Percentiles rank a stretch among this genome's conserved stretches.
Conservation (phyloP, 257 asterid species). For the Primulina tabacum region DNA sequence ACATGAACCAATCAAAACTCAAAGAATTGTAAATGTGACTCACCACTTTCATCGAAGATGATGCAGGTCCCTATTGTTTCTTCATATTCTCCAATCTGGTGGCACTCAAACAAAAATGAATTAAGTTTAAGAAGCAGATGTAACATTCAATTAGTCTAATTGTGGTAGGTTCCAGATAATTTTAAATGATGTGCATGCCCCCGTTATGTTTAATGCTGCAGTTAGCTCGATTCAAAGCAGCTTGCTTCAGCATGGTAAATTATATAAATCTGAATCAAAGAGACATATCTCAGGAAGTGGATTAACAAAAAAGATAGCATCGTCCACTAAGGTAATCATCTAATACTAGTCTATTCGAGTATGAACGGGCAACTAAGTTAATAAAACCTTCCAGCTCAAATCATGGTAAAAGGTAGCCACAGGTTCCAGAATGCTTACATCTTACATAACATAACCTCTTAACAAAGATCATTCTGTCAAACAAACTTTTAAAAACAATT, state of each 20-base stretch:
- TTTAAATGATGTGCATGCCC: neutral
- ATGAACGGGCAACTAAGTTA: neutral
- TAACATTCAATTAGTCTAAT: neutral
- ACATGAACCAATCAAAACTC: neutral
- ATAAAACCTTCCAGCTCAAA: neutral
- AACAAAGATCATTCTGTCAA: neutral
- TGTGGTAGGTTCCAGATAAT: neutral
- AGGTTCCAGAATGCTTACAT: neutral
- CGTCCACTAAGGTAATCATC: neutral
- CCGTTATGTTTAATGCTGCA: neutral
- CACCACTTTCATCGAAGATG: slow-evolving; percentile 69
- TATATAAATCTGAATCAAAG: neutral
- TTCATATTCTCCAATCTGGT: slow-evolving; percentile 75
- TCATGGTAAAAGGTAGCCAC: neutral
- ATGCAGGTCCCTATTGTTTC: slow-evolving; percentile 91
- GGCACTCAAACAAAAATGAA: neutral
- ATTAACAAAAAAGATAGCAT: neutral
- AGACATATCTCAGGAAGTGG: neutral
- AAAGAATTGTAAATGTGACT: slow-evolving; percentile 28
- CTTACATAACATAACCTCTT: neutral
- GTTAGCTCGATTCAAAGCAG: neutral
- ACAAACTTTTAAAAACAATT: neutral
- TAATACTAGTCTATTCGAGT: neutral
- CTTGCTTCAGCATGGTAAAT: neutral
- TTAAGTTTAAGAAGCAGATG: neutral